These are phyloP conservation scores for Parathielavia hyrcaniae DNA, from an alignment of 495 filamentous ascomycete species.

Conservation along the genomic window DNA sequence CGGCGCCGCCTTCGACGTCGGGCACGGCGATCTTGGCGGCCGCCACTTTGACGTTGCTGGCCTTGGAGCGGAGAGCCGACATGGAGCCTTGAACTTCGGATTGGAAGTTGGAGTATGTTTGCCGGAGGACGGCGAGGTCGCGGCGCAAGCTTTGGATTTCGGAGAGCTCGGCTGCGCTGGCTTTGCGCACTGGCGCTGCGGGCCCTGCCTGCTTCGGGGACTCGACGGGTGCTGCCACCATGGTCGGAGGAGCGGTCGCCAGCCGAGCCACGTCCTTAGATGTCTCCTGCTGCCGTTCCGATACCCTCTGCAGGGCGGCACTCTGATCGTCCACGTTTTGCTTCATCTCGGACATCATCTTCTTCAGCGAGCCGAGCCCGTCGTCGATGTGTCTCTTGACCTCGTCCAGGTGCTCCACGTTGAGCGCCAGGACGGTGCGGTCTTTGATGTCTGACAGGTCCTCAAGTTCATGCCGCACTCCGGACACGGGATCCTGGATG, in stretches of 20 bases:
- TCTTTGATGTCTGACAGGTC: constrained; percentile 95
- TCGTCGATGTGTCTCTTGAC: constrained; percentile 96
- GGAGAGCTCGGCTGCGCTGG: constrained; percentile 50
- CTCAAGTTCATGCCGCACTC: constrained; percentile 91
- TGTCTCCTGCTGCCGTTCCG: constrained; percentile 82
- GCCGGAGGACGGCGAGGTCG: constrained; percentile 85
- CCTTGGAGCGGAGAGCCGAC: constrained; percentile 71
- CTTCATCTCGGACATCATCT: constrained; percentile 73
- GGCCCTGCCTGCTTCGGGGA: constrained; percentile 28
- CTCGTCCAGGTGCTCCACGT: constrained; percentile 91
- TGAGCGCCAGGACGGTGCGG: constrained; percentile 84
- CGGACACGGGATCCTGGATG: constrained; percentile 91
- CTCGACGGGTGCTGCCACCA: constrained; percentile 32
- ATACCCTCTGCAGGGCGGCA: constrained; percentile 73
- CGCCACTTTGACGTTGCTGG: constrained; percentile 66
- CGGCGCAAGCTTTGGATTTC: constrained; percentile 80
- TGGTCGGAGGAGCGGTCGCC: constrained; percentile 57
- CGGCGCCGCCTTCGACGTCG: constrained; percentile 60
- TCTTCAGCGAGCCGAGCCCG: constrained; percentile 70
- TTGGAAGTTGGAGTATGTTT: constrained; percentile 86
- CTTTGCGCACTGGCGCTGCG: constrained; percentile 27
- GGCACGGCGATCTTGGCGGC: constrained; percentile 62
- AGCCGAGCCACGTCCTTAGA: constrained; percentile 86
- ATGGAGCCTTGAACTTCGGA: constrained; percentile 85
- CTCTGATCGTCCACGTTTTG: constrained; percentile 75